Percentiles rank a stretch among this genome's conserved stretches.
phyloP scores from a whole-genome alignment of 192 early-diverging fungal genomes.

The Jimgerdemannia flammicorona region DNA sequence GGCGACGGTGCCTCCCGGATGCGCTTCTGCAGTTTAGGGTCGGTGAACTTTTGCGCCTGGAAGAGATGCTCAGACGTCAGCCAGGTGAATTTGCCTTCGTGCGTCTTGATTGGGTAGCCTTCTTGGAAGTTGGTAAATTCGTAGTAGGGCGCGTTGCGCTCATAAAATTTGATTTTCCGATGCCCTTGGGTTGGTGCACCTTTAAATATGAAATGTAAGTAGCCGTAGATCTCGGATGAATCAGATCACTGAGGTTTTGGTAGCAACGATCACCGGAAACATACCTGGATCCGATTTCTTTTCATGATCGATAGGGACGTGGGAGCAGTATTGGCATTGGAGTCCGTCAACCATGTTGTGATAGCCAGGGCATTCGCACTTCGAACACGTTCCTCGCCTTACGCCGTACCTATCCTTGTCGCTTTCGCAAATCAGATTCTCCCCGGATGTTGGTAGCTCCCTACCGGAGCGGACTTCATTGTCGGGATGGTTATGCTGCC shows the following conservation, averaged over 20 bases:
- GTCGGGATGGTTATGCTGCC: too few species aligned
- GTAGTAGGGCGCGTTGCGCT: conserved; percentile 16
- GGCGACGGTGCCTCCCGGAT: conserved; percentile 4
- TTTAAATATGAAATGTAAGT: too few species aligned
- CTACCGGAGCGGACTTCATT: too few species aligned
- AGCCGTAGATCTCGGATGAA: too few species aligned
- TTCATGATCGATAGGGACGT: not conserved
- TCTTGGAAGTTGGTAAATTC: conserved; percentile 22
- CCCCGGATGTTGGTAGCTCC: too few species aligned
- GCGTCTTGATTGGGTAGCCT: conserved; percentile 9
- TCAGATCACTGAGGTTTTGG: too few species aligned
- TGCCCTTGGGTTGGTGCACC: not conserved
- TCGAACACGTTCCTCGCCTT: not conserved
- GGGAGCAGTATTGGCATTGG: not conserved
- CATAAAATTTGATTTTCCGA: conserved; percentile 21
- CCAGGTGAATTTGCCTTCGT: conserved; percentile 3
- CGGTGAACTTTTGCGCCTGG: conserved; percentile 17
- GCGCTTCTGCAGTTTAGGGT: conserved; percentile 6
- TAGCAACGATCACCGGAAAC: not conserved
- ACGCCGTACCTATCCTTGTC: not conserved
- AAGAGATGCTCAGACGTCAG: conserved; percentile 23
- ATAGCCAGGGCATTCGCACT: not conserved
- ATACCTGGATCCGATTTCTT: not conserved
- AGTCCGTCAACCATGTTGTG: not conserved
- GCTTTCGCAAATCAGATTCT: too few species aligned